phyloP scores from a whole-genome alignment of 371 early-diverging fungal species.

The Aphelidium insulamus region DNA sequence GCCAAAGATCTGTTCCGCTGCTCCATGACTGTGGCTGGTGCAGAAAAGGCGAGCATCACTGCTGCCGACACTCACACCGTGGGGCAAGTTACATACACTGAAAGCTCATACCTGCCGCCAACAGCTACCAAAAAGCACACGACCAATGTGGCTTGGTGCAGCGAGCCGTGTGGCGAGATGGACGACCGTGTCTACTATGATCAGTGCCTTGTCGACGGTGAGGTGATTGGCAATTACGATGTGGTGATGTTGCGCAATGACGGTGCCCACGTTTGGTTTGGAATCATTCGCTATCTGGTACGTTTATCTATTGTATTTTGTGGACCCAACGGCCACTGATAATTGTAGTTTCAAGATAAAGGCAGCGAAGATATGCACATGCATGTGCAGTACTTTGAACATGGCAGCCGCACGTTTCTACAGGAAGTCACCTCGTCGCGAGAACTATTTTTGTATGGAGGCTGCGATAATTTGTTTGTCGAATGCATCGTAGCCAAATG shows the following conservation, averaged over 20 bases:
- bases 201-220: slow-evolving; percentile 4
- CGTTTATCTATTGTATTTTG: too few relatives aligned
- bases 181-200: slow-evolving; percentile 4
- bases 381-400: slow-evolving; percentile 18
- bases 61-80: too few relatives aligned
- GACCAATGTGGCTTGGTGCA: slow-evolving; percentile 3
- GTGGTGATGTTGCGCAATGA: slow-evolving; percentile 9
- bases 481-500: slow-evolving; percentile 14
- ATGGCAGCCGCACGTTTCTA: slow-evolving; percentile 20
- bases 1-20: slow-evolving; percentile 21
- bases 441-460: slow-evolving; percentile 21
- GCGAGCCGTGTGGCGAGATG: slow-evolving; percentile 1
- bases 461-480: slow-evolving; percentile 14
- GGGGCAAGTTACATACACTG: too few relatives aligned
- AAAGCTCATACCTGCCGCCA: too few relatives aligned
- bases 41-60: too few relatives aligned
- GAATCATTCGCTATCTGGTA: too few relatives aligned
- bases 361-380: too few relatives aligned
- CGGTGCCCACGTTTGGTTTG: slow-evolving; percentile 4
- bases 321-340: too few relatives aligned
- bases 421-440: slow-evolving; percentile 17
- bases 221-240: slow-evolving; percentile 8
- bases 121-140: slow-evolving; percentile 5
- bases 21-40: too few relatives aligned
- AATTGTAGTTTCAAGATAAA: too few relatives aligned